A percentile compares a stretch with the other conserved stretches of the same genome.
Conservation (phyloP, 495 filamentous ascomycete genomes). For the Tuber indicum region DNA sequence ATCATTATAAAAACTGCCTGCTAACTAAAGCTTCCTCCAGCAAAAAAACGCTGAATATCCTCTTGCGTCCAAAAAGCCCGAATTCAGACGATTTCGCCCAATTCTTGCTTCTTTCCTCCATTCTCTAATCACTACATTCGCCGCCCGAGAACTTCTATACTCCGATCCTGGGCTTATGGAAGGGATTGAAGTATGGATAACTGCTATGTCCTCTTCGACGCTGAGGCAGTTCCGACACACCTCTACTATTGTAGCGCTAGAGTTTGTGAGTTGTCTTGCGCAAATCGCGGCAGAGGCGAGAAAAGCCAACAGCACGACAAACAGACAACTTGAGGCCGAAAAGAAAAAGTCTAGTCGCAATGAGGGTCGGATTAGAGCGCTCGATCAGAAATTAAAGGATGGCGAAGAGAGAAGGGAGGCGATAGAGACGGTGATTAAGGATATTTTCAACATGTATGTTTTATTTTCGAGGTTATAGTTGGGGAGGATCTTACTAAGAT, state of each 20-base stretch:
- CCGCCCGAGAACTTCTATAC: constrained; percentile 69
- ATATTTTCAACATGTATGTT: constrained; percentile 64
- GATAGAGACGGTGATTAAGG: constrained; percentile 62
- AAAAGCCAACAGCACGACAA: constrained; percentile 63
- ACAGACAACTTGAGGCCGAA: constrained; percentile 73
- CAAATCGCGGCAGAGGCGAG: constrained; percentile 56
- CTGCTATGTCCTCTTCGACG: constrained; percentile 72
- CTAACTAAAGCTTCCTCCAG: constrained; percentile 39
- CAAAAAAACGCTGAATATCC: constrained; percentile 83
- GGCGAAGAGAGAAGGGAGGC: constrained; percentile 57
- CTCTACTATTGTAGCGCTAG: constrained; percentile 69
- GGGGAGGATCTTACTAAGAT: not conserved
- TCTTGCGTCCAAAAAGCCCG: constrained; percentile 72
- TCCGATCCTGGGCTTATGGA: constrained; percentile 67
- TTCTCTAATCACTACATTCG: constrained; percentile 63
- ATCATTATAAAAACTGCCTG: not conserved
- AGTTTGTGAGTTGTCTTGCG: constrained; percentile 65
- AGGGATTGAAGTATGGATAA: constrained; percentile 78
- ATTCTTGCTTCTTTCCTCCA: constrained; percentile 71
- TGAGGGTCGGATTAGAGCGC: constrained; percentile 54
- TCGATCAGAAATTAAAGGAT: constrained; percentile 61
- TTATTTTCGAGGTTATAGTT: not conserved
- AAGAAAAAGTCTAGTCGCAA: constrained; percentile 65
- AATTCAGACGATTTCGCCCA: constrained; percentile 63
- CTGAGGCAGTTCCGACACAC: constrained; percentile 90